Evolutionary conservation across 768 basidiomycete genomes (phyloP), one percentile per base, ranked within the genome.

Genomic region (Termitomyces sp.): DNA sequence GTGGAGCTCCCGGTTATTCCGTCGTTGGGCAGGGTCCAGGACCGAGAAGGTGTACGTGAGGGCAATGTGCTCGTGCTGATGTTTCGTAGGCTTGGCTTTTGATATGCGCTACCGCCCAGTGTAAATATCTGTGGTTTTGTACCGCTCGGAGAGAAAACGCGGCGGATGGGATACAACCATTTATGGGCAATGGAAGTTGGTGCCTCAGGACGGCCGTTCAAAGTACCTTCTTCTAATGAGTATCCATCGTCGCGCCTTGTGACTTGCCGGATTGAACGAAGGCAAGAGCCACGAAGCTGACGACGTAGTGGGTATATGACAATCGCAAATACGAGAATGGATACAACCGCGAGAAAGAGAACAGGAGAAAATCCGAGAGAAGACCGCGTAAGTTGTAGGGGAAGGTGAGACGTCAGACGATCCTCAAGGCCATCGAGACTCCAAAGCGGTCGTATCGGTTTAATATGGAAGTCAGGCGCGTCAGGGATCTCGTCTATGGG

Each of bases 331-430:
- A 76, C 71, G 32, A 84, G 65, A 29, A 83, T 62, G 60, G 80
- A 62, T 15, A 80, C 61, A 70, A 84, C 88, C 66, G 88, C 78
- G 8, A 90, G 63, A 66, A 88, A 74, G n/a, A 84, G 69, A 25
- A 89, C 77, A 8, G 85, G 85, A 5, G 91, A 89, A 71, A 92
- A 91, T 0, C 90, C 89, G 36, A 92, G 82, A 0, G 87, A 84
- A 36, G 81, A 74, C 34, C 88, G 78, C 8, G 81, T 84, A 29
- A 93, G 74, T 10, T 81, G 83, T 12, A 81, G 67, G 10, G 89
- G 89, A 25, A 93, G 74, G 68, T 87, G 88, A n/a, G 85, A 81
- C 31, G 84, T 81, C 46, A 92, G 74, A 43, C 72, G 78, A 67
- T 88, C 82, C 69, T 91, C 89, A 48, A 91, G 75, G 12, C 76